Percentiles rank a stretch among this genome's conserved stretches.
phyloP scores from a whole-genome alignment of 1,284 basidiomycete species.

The Ganoderma sinense region DNA sequence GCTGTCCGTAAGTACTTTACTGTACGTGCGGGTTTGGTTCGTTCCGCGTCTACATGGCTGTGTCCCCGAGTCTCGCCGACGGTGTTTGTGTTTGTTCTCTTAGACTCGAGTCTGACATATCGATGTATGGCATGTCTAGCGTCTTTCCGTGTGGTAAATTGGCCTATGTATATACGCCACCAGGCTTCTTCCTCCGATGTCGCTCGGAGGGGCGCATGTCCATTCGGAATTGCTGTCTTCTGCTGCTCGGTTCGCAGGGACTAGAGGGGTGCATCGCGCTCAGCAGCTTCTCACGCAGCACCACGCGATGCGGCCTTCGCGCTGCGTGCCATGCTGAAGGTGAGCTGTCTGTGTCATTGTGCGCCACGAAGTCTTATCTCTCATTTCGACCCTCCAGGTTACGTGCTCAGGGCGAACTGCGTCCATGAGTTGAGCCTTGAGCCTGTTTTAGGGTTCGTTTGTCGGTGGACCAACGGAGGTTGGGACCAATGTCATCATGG shows the following conservation, averaged over 20 bases:
- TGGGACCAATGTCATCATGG: neutral
- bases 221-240: constrained; percentile 3
- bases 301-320: neutral
- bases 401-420: neutral
- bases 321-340: neutral
- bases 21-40: too few relatives aligned
- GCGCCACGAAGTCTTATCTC: neutral
- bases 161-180: neutral
- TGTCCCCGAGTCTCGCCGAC: neutral
- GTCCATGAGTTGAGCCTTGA: neutral
- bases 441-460: neutral
- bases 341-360: neutral
- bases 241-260: neutral
- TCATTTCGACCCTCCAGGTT: too few relatives aligned
- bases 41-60: too few relatives aligned
- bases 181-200: neutral
- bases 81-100: neutral
- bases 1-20: neutral
- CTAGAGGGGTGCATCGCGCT: neutral
- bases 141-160: neutral
- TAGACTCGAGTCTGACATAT: neutral
- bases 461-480: neutral
- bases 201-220: neutral
- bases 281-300: neutral
- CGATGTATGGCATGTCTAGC: neutral